phyloP scores from a whole-genome alignment of 2,329 filamentous ascomycete species.

The Domatiomyces globalis region DNA sequence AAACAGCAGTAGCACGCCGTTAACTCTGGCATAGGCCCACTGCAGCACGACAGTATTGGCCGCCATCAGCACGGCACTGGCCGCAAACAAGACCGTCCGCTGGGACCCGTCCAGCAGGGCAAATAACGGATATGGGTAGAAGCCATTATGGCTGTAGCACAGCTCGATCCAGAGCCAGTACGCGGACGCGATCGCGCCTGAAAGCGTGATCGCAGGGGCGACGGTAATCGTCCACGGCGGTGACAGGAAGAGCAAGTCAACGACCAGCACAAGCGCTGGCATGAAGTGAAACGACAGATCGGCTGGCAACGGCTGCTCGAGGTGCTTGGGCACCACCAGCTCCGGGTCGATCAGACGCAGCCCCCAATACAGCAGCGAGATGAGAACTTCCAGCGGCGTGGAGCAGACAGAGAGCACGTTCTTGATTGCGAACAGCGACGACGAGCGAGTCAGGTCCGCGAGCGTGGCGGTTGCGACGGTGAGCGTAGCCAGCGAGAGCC shows the following conservation, averaged over 20 bases:
- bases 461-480: slow-evolving; percentile 42
- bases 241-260: slow-evolving; percentile 44
- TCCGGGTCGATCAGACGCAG: slow-evolving; percentile 33
- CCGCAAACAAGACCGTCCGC: slow-evolving; percentile 53
- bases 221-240: slow-evolving; percentile 47
- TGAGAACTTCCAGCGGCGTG: slow-evolving; percentile 46
- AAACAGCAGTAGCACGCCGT: slow-evolving; percentile 20
- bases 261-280: slow-evolving; percentile 39
- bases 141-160: slow-evolving; percentile 46
- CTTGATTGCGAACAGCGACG: slow-evolving; percentile 40
- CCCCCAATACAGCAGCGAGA: slow-evolving; percentile 48
- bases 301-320: slow-evolving; percentile 14
- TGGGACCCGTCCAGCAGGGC: slow-evolving; percentile 50
- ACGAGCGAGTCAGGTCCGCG: slow-evolving; percentile 41
- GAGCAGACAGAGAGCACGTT: slow-evolving; percentile 44
- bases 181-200: slow-evolving; percentile 37
- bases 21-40: slow-evolving; percentile 48
- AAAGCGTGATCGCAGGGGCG: slow-evolving; percentile 37
- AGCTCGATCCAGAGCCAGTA: slow-evolving; percentile 54
- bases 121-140: slow-evolving; percentile 72
- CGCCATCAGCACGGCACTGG: slow-evolving; percentile 59
- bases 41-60: slow-evolving; percentile 54
- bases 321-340: slow-evolving; percentile 14
- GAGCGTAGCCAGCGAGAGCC: slow-evolving; percentile 40
- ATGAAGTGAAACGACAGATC: slow-evolving; percentile 37